Percentiles rank a stretch among this genome's conserved stretches.
phyloP scores from a whole-genome alignment of 2,329 filamentous ascomycete species.

The Phyllosticta citrichinensis region DNA sequence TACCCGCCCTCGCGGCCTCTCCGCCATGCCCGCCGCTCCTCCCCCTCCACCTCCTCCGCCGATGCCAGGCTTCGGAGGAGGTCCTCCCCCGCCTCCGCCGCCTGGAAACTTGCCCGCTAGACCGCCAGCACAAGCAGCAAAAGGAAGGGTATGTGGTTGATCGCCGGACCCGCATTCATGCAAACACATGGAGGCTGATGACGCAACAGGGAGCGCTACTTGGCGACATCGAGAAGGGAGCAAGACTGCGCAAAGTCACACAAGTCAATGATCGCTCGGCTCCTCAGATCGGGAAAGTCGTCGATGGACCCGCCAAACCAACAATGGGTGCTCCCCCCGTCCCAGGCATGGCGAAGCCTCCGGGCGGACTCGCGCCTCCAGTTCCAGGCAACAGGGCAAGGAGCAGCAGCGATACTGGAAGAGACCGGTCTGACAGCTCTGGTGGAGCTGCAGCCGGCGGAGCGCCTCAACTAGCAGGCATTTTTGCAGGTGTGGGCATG shows the following conservation, averaged over 20 bases:
- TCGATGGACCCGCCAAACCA: constrained; percentile 48
- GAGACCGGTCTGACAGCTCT: constrained; percentile 11
- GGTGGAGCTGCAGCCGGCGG: constrained; percentile 16
- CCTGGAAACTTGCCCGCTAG: constrained; percentile 51
- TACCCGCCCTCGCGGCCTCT: constrained; percentile 1
- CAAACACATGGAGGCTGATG: neutral
- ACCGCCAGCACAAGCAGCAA: constrained; percentile 45
- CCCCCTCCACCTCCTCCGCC: constrained; percentile 60
- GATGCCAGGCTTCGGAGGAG: constrained; percentile 43
- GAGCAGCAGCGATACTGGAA: constrained; percentile 57
- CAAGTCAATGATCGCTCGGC: constrained; percentile 89
- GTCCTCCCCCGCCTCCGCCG: constrained; percentile 54
- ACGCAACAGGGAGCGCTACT: constrained; percentile 66
- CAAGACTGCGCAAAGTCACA: constrained; percentile 63
- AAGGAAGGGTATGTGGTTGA: constrained; percentile 51
- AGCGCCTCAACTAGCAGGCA: constrained; percentile 69
- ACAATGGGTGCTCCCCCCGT: constrained; percentile 72
- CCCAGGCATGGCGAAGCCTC: constrained; percentile 50
- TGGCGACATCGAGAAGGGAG: constrained; percentile 77
- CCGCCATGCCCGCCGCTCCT: constrained; percentile 43
- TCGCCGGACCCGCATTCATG: neutral
- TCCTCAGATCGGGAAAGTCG: constrained; percentile 53
- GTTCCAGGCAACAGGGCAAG: constrained; percentile 58
- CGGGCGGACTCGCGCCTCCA: constrained; percentile 61
- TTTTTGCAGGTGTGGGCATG: constrained; percentile 82